Conservation (phyloP, 202 grass and related monocot species). For the Elaeis oleifera region DNA sequence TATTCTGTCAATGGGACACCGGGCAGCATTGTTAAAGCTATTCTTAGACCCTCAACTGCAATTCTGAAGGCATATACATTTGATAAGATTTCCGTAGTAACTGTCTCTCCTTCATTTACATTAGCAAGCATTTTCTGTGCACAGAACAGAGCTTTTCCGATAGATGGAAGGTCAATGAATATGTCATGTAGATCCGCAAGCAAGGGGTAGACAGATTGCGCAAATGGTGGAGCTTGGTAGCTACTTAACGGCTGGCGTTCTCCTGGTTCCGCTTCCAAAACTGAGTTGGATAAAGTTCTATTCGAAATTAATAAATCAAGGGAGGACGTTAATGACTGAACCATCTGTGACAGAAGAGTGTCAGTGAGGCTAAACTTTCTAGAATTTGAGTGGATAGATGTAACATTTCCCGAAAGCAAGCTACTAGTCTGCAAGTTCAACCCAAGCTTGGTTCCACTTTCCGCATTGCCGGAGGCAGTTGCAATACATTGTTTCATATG, state of each 20-base stretch:
- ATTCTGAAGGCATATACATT: conserved; percentile 75
- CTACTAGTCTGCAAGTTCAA: conserved; percentile 27
- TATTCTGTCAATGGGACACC: conserved; percentile 30
- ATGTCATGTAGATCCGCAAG: conserved; percentile 71
- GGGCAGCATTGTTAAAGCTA: conserved; percentile 65
- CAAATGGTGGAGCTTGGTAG: conserved; percentile 65
- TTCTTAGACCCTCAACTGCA: conserved; percentile 79
- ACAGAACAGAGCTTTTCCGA: conserved; percentile 68
- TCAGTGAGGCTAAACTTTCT: conserved; percentile 49
- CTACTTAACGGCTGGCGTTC: conserved; percentile 31
- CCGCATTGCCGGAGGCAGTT: conserved; percentile 8
- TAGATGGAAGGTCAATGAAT: conserved; percentile 64
- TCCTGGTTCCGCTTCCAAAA: conserved; percentile 21
- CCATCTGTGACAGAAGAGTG: conserved; percentile 34
- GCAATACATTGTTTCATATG: conserved; percentile 44
- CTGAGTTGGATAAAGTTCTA: conserved; percentile 21
- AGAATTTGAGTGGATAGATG: conserved; percentile 26
- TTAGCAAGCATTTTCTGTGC: conserved; percentile 62
- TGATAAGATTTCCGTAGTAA: conserved; percentile 51
- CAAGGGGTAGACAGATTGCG: conserved; percentile 68
- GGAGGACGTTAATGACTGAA: conserved; percentile 49
- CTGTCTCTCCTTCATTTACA: conserved; percentile 63
- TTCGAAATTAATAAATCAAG: conserved; percentile 41
- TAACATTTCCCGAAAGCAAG: not conserved
- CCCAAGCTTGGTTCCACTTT: not conserved